Conservation (phyloP, 2,329 filamentous ascomycete genomes). For the Sporothrix phasma region DNA sequence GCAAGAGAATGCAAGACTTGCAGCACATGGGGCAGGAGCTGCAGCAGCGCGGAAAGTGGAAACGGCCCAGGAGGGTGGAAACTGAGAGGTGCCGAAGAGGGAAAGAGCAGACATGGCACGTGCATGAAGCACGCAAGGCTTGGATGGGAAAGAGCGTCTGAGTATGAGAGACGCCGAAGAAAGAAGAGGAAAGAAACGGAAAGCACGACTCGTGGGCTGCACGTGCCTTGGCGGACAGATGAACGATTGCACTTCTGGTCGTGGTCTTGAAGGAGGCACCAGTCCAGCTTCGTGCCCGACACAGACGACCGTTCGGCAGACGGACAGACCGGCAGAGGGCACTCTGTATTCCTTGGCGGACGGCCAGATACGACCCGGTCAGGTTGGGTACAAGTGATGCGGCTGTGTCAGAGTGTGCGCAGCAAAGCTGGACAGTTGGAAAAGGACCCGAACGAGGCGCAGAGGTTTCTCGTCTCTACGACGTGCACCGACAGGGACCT, state of each 20-base stretch:
- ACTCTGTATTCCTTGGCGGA: background rate
- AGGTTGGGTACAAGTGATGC: background rate
- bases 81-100: background rate
- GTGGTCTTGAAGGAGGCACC: background rate
- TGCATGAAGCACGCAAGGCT: background rate
- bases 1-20: background rate
- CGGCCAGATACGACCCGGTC: background rate
- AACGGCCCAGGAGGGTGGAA: background rate
- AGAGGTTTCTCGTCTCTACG: too few species aligned
- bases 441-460: background rate
- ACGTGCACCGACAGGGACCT: too few species aligned
- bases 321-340: background rate
- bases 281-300: background rate
- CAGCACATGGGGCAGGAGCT: conserved; percentile 5
- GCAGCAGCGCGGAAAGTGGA: conserved; percentile 3
- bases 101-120: background rate
- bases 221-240: conserved; percentile 3
- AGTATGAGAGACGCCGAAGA: background rate
- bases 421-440: background rate
- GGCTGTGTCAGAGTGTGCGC: background rate
- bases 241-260: background rate
- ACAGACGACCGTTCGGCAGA: background rate
- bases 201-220: background rate
- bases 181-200: background rate
- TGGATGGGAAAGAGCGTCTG: background rate